phyloP scores from a whole-genome alignment of 495 filamentous ascomycete species.

The Talaromyces wortmannii region DNA sequence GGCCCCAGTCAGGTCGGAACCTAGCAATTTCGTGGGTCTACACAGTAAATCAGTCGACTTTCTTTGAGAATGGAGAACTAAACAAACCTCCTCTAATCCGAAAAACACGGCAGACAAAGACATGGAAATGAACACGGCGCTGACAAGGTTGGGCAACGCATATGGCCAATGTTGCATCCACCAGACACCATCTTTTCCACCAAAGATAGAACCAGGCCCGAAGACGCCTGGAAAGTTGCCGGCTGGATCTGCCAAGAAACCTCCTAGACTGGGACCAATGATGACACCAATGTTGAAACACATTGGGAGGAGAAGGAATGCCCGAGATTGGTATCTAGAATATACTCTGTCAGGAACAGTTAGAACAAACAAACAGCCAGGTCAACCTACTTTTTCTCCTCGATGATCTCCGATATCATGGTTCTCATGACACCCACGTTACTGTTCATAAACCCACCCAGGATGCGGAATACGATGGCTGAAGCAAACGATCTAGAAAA shows the following conservation, averaged over 20 bases:
- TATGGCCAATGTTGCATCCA: slow-evolving; percentile 60
- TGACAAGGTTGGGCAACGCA: slow-evolving; percentile 56
- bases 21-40: slow-evolving; percentile 44
- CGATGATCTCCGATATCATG: slow-evolving; percentile 73
- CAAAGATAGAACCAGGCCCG: slow-evolving; percentile 47
- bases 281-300: slow-evolving; percentile 73
- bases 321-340: slow-evolving; percentile 58
- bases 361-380: neutral
- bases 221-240: slow-evolving; percentile 58
- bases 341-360: slow-evolving; percentile 3
- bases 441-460: slow-evolving; percentile 76
- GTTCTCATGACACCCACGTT: slow-evolving; percentile 79
- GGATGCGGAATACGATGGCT: slow-evolving; percentile 60
- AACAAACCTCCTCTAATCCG: slow-evolving; percentile 52
- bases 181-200: slow-evolving; percentile 42
- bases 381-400: slow-evolving; percentile 49
- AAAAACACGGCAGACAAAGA: slow-evolving; percentile 44
- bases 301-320: slow-evolving; percentile 76
- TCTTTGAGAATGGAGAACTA: neutral
- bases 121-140: slow-evolving; percentile 44
- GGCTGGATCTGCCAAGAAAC: slow-evolving; percentile 65
- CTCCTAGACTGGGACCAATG: slow-evolving; percentile 57
- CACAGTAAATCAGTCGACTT: slow-evolving; percentile 1
- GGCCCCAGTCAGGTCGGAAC: slow-evolving; percentile 43
- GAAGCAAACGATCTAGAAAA: slow-evolving; percentile 63